Percentiles rank a stretch among this genome's conserved stretches.
Conservation (phyloP, 2,329 filamentous ascomycete species). For the Corynespora cassiicola region DNA sequence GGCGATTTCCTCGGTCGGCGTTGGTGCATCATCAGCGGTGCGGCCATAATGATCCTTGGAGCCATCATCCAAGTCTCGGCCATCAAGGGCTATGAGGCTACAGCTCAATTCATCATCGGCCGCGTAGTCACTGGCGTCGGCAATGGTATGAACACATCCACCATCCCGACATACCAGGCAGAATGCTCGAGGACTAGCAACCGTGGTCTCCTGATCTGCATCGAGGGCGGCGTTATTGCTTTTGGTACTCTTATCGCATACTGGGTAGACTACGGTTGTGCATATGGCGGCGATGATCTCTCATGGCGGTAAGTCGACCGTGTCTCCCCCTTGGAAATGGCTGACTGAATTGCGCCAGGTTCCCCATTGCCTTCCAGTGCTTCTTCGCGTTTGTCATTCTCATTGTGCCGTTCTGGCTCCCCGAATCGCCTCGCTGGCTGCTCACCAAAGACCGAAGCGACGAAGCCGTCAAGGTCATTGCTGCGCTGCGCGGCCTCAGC, state of each 20-base stretch:
- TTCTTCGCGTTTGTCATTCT: conserved; percentile 58
- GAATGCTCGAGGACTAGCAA: conserved; percentile 63
- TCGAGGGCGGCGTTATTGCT: conserved; percentile 61
- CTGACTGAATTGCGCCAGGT: too few relatives aligned
- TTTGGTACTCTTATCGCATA: conserved; percentile 60
- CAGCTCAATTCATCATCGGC: conserved; percentile 61
- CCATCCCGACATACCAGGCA: conserved; percentile 62
- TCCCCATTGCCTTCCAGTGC: conserved; percentile 61
- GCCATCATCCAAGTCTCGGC: conserved; percentile 48
- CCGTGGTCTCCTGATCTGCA: conserved; percentile 67
- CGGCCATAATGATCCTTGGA: conserved; percentile 51
- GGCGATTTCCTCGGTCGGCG: conserved; percentile 53
- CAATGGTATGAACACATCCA: conserved; percentile 63
- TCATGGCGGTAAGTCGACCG: conserved; percentile 47
- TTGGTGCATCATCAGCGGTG: conserved; percentile 51
- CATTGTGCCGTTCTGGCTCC: conserved; percentile 65
- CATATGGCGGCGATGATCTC: conserved; percentile 35
- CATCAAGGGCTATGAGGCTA: conserved; percentile 39
- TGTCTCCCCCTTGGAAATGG: neutral
- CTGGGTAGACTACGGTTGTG: conserved; percentile 51
- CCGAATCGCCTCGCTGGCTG: conserved; percentile 72
- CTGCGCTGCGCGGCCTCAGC: conserved; percentile 55
- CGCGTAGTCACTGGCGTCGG: conserved; percentile 61
- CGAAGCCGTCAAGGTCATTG: conserved; percentile 63
- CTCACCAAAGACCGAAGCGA: conserved; percentile 68